These are phyloP conservation scores for Cephaloascus albidus DNA, from an alignment of 805 yeast genomes.

Conservation along the genomic window DNA sequence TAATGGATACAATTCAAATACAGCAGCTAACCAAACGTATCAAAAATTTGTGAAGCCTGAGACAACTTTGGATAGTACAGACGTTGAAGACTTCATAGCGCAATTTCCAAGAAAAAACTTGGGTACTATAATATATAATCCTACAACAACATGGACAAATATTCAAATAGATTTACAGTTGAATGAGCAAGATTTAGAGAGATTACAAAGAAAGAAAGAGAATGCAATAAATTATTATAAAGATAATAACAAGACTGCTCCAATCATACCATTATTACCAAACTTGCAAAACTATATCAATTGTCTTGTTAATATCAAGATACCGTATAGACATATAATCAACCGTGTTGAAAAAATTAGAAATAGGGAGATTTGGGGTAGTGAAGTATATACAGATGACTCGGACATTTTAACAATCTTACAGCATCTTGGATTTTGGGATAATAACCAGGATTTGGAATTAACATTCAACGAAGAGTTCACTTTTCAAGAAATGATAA, in stretches of 20 bases:
- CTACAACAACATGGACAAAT: constrained; percentile 40
- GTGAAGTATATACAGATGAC: constrained; percentile 90
- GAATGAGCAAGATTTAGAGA: constrained; percentile 18
- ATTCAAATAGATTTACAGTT: constrained; percentile 23
- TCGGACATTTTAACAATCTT: constrained; percentile 72
- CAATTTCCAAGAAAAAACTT: constrained; percentile 35
- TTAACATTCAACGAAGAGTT: neutral
- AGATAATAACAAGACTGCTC: too few relatives aligned
- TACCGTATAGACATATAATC: constrained; percentile 36
- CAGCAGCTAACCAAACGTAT: too few relatives aligned
- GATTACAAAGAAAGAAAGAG: constrained; percentile 18
- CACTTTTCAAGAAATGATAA: too few relatives aligned
- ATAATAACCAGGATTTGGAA: constrained; percentile 24
- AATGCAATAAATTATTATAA: constrained; percentile 1
- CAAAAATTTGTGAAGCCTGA: neutral
- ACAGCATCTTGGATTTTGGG: constrained; percentile 64
- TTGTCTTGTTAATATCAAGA: constrained; percentile 42
- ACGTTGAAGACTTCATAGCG: constrained; percentile 27
- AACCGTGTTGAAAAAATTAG: constrained; percentile 29
- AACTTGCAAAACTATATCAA: constrained; percentile 31
- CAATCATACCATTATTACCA: constrained; percentile 18
- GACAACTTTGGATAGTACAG: constrained; percentile 20
- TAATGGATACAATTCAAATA: too few relatives aligned
- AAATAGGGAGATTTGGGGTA: constrained; percentile 75
- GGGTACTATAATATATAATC: constrained; percentile 50